Evolutionary conservation across 2,329 filamentous ascomycete species (phyloP), one percentile per base, ranked within the genome.

Genomic region (Xenoacremonium recifei): DNA sequence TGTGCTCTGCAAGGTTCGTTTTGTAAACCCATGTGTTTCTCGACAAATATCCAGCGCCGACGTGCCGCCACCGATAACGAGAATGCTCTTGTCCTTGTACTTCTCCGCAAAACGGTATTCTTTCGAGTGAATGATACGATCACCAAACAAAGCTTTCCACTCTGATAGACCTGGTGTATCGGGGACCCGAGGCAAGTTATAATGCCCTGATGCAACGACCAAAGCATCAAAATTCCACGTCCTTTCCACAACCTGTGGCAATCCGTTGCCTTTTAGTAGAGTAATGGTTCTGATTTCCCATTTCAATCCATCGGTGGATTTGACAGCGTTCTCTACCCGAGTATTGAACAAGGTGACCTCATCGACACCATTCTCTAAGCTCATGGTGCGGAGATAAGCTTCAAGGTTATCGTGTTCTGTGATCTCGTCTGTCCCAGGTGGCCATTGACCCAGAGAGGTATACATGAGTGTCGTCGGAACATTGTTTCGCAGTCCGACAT

Each of bases 121-220:
- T 58, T 90, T 92, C 0, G 87, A 89, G 56, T 88, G 85, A 4
- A 71, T 72, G 16, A 88, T 72, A 4, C 66, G 55, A 0, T 67
- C 68, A 0, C 79, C 76, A 47, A 77, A 80, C 4, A 56, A 52
- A 10, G 61, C 39, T 54, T 84, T 79, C 79, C 78, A 86, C 13
- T 68, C 67, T 19, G 67, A 59, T 4, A 87, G 67, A 0, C 85
- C 85, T 0, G 70, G 62, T 3, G 84, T 75, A 30, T 76, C 69
- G 0, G 85, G 84, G 2, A 87, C 65, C 42, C 74, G 76, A 0
- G 82, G 80, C 1, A 82, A 69, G 49, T 78, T 76, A 53, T 85
- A 87, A 60, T 88, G 84, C 0, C 85, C 85, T 20, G 73, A 80
- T 0, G 84, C 81, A 3, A 85, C 76, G 1, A 87, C 75, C 1